These are phyloP conservation scores for Hydrangea macrophylla DNA, from an alignment of 148 eudicot genomes.

Conservation along the genomic window DNA sequence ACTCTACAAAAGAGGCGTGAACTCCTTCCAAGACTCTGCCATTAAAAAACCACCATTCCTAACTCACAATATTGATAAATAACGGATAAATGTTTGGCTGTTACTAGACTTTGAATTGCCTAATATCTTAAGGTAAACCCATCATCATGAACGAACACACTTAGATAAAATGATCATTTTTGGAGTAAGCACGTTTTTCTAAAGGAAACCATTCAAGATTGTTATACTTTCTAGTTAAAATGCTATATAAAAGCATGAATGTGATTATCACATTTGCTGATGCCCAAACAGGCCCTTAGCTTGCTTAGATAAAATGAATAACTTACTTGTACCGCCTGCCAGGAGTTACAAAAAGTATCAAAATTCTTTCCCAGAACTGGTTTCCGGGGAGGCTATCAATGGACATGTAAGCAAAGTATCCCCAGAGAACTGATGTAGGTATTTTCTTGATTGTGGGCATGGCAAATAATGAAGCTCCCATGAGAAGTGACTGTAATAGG, in stretches of 20 bases:
- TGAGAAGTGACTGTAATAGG: constrained; percentile 65
- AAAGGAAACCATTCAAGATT: no score
- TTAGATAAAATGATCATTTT: no score
- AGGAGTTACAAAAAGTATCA: constrained; percentile 64
- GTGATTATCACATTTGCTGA: no score
- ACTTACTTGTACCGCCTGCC: constrained; percentile 73
- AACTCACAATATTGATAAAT: no score
- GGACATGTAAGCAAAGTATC: constrained; percentile 89
- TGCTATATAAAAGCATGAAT: no score
- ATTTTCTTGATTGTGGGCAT: constrained; percentile 70
- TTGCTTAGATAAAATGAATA: neutral
- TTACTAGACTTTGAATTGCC: no score
- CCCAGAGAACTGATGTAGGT: constrained; percentile 90
- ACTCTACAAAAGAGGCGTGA: constrained; percentile 71
- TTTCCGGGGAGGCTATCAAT: constrained; percentile 85
- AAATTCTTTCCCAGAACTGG: constrained; percentile 80
- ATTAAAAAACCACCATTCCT: neutral
- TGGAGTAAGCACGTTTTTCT: no score
- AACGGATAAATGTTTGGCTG: no score
- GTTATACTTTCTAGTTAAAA: no score
- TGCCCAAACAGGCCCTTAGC: neutral
- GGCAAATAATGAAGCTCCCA: constrained; percentile 48
- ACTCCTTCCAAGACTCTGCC: constrained; percentile 61
- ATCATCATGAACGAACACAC: no score
- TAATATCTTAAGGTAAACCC: no score